These are phyloP conservation scores for Streptanthus diversifolius DNA, from an alignment of 345 rosid species.

Conservation along the genomic window DNA sequence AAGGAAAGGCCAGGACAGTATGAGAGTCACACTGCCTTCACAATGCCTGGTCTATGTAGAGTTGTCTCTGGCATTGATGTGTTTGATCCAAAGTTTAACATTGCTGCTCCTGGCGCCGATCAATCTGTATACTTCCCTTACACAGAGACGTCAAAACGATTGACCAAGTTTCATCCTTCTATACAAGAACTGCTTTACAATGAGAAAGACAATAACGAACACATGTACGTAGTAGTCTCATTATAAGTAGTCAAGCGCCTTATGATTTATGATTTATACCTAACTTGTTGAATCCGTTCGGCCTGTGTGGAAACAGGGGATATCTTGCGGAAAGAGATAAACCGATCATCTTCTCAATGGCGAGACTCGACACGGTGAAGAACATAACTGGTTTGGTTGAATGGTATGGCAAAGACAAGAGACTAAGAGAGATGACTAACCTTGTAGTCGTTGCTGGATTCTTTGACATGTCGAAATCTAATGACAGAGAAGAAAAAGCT, in stretches of 20 bases:
- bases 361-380: slow-evolving; percentile 88
- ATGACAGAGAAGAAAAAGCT: slow-evolving; percentile 81
- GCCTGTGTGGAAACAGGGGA: slow-evolving; percentile 49
- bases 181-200: slow-evolving; percentile 72
- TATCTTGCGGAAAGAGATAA: slow-evolving; percentile 66
- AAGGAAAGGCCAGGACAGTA: slow-evolving; percentile 81
- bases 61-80: slow-evolving; percentile 87
- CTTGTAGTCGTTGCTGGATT: slow-evolving; percentile 91
- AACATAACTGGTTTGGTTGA: slow-evolving; percentile 85
- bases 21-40: slow-evolving; percentile 76
- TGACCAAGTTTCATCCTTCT: slow-evolving; percentile 59
- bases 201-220: slow-evolving; percentile 60
- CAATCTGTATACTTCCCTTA: slow-evolving; percentile 90
- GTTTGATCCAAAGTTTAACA: slow-evolving; percentile 91
- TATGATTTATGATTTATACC: not conserved
- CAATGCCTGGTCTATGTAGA: slow-evolving; percentile 89
- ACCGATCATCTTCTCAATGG: slow-evolving; percentile 96
- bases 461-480: slow-evolving; percentile 69
- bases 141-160: slow-evolving; percentile 49
- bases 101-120: slow-evolving; percentile 93
- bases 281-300: not conserved
- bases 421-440: slow-evolving; percentile 68
- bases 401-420: slow-evolving; percentile 87
- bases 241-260: not conserved
- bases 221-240: slow-evolving; percentile 51